Evolutionary conservation across 768 basidiomycete species (phyloP).

Genomic region (Lepiota brunneoincarnata): DNA sequence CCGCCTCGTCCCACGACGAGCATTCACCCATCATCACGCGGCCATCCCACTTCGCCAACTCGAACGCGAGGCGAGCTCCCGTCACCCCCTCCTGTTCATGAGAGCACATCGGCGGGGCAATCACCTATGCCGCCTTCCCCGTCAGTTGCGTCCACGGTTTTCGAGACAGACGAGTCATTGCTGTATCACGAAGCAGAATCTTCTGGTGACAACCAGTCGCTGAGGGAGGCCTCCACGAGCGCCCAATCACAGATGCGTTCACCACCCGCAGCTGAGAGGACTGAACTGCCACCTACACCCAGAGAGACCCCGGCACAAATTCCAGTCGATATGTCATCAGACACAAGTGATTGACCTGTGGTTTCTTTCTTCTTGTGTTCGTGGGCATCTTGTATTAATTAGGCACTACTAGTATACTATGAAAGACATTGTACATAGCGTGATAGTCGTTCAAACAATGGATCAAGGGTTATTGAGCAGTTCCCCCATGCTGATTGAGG

Average conservation of each 20-base stretch:
- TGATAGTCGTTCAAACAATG: too few species aligned
- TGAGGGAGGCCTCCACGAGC: neutral
- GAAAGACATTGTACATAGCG: too few species aligned
- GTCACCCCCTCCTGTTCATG: neutral
- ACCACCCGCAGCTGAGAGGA: neutral
- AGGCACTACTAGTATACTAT: neutral
- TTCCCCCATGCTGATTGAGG: too few species aligned
- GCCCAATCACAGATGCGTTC: neutral
- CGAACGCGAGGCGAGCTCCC: slow-evolving; percentile 24
- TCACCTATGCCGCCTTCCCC: slow-evolving; percentile 22
- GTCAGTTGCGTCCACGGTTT: slow-evolving; percentile 21
- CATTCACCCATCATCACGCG: slow-evolving; percentile 75
- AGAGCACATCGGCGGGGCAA: neutral
- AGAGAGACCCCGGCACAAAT: slow-evolving; percentile 1
- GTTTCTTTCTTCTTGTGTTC: neutral
- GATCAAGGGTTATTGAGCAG: too few species aligned
- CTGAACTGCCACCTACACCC: slow-evolving; percentile 8
- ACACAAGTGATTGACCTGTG: neutral
- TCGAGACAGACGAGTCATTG: slow-evolving; percentile 21
- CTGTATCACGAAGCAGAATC: slow-evolving; percentile 4
- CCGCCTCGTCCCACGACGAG: slow-evolving; percentile 68
- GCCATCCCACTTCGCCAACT: slow-evolving; percentile 49
- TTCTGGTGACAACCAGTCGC: neutral
- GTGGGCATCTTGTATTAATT: neutral
- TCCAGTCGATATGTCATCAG: neutral